Conservation (phyloP, 371 early-diverging fungal genomes). For the Modicella reniformis region DNA sequence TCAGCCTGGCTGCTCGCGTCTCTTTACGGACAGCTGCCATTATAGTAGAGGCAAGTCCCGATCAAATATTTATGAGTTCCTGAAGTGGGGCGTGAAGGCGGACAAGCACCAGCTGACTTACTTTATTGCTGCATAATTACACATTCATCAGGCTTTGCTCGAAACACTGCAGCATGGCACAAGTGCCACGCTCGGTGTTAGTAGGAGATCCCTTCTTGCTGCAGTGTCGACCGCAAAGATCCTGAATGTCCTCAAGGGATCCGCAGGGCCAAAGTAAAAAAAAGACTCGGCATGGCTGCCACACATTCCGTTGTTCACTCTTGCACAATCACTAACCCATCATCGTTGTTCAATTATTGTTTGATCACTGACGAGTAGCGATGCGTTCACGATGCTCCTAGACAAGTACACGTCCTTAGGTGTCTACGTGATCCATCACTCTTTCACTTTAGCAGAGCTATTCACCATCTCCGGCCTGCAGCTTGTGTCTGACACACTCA, state of each 20-base stretch:
- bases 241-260: slow-evolving; percentile 59
- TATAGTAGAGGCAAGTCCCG: slow-evolving; percentile 54
- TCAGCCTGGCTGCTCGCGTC: slow-evolving; percentile 49
- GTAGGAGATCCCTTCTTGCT: slow-evolving; percentile 64
- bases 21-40: slow-evolving; percentile 52
- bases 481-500: slow-evolving; percentile 75
- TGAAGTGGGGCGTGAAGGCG: too few relatives aligned
- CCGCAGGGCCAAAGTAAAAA: slow-evolving; percentile 38
- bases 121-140: slow-evolving; percentile 59
- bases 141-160: slow-evolving; percentile 64
- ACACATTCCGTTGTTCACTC: neutral
- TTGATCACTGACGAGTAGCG: slow-evolving; percentile 26
- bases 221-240: slow-evolving; percentile 68
- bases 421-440: slow-evolving; percentile 74
- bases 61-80: too few relatives aligned
- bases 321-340: neutral
- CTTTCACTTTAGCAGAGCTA: slow-evolving; percentile 83
- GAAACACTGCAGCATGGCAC: slow-evolving; percentile 73
- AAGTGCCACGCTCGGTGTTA: slow-evolving; percentile 65
- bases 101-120: slow-evolving; percentile 32
- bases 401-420: slow-evolving; percentile 78
- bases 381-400: slow-evolving; percentile 68
- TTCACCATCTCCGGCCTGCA: slow-evolving; percentile 83
- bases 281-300: too few relatives aligned
- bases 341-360: neutral